Evolutionary conservation across 768 basidiomycete genomes (phyloP).

Genomic region (Pleurotus sapidus): DNA sequence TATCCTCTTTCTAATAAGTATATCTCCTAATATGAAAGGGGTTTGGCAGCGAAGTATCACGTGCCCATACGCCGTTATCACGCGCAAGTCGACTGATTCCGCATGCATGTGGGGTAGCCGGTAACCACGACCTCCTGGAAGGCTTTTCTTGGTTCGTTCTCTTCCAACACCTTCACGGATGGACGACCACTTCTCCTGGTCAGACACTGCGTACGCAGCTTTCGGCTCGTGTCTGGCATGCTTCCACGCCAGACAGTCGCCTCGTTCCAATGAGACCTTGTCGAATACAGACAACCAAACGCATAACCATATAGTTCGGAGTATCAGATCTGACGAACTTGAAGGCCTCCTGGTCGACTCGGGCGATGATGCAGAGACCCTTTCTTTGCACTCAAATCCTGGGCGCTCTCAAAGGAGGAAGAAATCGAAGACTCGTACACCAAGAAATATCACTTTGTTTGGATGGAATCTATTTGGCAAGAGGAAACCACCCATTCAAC

Average conservation of each 20-base stretch:
- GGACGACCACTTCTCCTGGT: slow-evolving; percentile 50
- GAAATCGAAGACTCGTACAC: slow-evolving; percentile 25
- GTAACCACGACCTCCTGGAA: neutral
- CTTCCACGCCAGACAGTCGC: slow-evolving; percentile 28
- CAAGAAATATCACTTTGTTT: slow-evolving; percentile 52
- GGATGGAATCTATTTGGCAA: slow-evolving; percentile 70
- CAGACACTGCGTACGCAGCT: slow-evolving; percentile 57
- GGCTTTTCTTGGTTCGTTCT: neutral
- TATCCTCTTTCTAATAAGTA: too few relatives aligned
- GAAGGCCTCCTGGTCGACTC: slow-evolving; percentile 34
- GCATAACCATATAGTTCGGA: slow-evolving; percentile 29
- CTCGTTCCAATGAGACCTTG: slow-evolving; percentile 14
- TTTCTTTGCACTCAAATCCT: slow-evolving; percentile 67
- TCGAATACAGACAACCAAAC: slow-evolving; percentile 23
- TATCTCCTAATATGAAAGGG: too few relatives aligned
- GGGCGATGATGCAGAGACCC: slow-evolving; percentile 58
- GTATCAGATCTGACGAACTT: slow-evolving; percentile 33
- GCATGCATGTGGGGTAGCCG: too few relatives aligned
- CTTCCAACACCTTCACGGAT: slow-evolving; percentile 14
- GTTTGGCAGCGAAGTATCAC: too few relatives aligned
- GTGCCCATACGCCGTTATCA: too few relatives aligned
- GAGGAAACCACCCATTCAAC: slow-evolving; percentile 44
- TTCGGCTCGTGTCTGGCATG: slow-evolving; percentile 61
- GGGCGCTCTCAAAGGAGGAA: slow-evolving; percentile 27
- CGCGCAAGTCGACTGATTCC: too few relatives aligned